phyloP scores from a whole-genome alignment of 192 early-diverging fungal species.

The Chytriomyces sp. region DNA sequence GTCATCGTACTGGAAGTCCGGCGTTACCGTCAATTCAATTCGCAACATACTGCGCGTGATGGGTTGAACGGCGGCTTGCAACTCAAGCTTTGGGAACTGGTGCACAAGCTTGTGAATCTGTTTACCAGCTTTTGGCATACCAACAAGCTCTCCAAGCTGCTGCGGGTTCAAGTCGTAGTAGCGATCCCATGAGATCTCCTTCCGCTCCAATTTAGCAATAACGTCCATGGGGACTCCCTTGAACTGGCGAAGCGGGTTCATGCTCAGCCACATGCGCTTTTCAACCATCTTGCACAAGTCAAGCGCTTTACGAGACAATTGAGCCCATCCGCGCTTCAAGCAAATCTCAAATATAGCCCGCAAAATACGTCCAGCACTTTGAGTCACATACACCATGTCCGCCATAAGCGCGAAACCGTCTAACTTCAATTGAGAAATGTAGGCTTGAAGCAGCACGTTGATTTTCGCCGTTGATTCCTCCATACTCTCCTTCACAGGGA shows the following conservation, averaged over 20 bases:
- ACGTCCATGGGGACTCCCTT: conserved; percentile 74
- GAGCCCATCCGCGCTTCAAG: conserved; percentile 91
- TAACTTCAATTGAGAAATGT: conserved; percentile 92
- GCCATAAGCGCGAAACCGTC: conserved; percentile 94
- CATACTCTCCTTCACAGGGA: conserved; percentile 90
- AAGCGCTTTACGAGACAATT: conserved; percentile 82
- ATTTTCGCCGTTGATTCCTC: conserved; percentile 93
- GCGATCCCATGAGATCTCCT: conserved; percentile 93
- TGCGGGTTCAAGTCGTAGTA: conserved; percentile 91
- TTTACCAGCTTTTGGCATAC: conserved; percentile 86
- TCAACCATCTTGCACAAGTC: conserved; percentile 99
- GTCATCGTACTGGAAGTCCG: conserved; percentile 94
- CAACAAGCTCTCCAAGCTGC: conserved; percentile 90
- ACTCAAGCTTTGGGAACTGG: conserved; percentile 89
- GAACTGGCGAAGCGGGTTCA: conserved; percentile 96
- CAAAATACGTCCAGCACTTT: conserved; percentile 89
- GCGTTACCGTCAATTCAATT: conserved; percentile 88
- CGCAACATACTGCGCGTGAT: conserved; percentile 88
- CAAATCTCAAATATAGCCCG: conserved; percentile 98
- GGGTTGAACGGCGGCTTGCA: conserved; percentile 89
- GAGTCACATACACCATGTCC: conserved; percentile 99
- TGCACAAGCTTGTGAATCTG: conserved; percentile 87
- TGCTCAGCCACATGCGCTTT: conserved; percentile 90
- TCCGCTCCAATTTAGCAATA: conserved; percentile 86
- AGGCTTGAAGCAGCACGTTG: conserved; percentile 89